Percentiles rank a stretch among this genome's conserved stretches.
These are phyloP conservation scores for Barnettozyma californica DNA, from an alignment of 805 yeast species.

Conservation along the genomic window DNA sequence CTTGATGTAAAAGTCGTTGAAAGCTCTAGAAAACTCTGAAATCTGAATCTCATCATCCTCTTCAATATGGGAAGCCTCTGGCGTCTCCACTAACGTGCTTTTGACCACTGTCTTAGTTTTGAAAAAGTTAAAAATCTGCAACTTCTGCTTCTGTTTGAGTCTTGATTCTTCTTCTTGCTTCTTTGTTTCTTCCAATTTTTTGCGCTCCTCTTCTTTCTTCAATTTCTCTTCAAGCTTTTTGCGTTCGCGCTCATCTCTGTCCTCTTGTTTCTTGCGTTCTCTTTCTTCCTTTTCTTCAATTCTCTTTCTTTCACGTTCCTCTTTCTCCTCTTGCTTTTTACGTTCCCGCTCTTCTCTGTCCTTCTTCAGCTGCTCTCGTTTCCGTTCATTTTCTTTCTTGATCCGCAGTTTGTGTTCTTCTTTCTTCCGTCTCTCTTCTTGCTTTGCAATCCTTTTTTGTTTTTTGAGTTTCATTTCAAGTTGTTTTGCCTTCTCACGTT, in stretches of 20 bases:
- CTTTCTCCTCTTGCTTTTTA: slow-evolving; percentile 19
- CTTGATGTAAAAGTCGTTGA: slow-evolving; percentile 34
- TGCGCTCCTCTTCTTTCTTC: slow-evolving; percentile 26
- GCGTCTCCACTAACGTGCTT: slow-evolving; percentile 8
- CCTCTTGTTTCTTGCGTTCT: slow-evolving; percentile 8
- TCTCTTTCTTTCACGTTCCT: slow-evolving; percentile 23
- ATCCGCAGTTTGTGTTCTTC: slow-evolving; percentile 28
- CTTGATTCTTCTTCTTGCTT: slow-evolving; percentile 33
- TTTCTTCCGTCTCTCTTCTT: slow-evolving; percentile 13
- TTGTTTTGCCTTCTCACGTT: slow-evolving; percentile 21
- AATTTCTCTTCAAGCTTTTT: slow-evolving; percentile 20
- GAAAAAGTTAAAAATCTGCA: slow-evolving; percentile 28
- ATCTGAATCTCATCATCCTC: slow-evolving; percentile 6
- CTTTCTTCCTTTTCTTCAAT: slow-evolving; percentile 17
- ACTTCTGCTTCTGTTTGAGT: slow-evolving; percentile 27
- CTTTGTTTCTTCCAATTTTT: slow-evolving; percentile 32
- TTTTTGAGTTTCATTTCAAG: slow-evolving; percentile 30
- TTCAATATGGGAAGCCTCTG: not conserved
- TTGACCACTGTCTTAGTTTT: slow-evolving; percentile 23
- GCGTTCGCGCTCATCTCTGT: slow-evolving; percentile 21
- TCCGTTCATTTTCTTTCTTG: slow-evolving; percentile 30
- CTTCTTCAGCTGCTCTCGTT: slow-evolving; percentile 22
- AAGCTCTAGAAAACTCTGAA: slow-evolving; percentile 30
- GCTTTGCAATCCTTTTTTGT: slow-evolving; percentile 16
- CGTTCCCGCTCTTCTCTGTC: slow-evolving; percentile 22